A percentile compares a stretch with the other conserved stretches of the same genome.
Evolutionary conservation across 202 grass and related monocot species (phyloP).

Genomic region (Digitaria exilis): DNA sequence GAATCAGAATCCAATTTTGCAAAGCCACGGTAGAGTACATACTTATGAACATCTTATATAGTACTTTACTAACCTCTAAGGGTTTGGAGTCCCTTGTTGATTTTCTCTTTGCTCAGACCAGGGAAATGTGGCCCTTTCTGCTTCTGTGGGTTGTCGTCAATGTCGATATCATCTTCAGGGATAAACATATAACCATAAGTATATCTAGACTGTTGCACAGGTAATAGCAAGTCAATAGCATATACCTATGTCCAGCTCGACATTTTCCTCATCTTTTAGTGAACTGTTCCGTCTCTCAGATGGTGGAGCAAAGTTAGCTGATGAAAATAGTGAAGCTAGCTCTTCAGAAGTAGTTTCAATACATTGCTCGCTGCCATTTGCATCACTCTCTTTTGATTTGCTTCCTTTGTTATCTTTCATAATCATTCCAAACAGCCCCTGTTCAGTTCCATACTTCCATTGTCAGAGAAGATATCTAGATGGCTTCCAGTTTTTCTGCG

Average conservation of each 20-base stretch:
- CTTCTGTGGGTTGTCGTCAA: constrained; percentile 80
- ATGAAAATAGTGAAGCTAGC: constrained; percentile 72
- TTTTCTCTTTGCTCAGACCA: constrained; percentile 76
- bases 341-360: constrained; percentile 57
- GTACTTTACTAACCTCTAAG: constrained; percentile 72
- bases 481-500: constrained; percentile 21
- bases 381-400: constrained; percentile 65
- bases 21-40: constrained; percentile 14
- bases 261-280: constrained; percentile 60
- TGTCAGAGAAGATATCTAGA: constrained; percentile 37
- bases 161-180: constrained; percentile 88
- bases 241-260: constrained; percentile 84
- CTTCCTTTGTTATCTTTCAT: constrained; percentile 87
- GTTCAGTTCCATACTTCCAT: constrained; percentile 31
- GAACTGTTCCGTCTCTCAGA: constrained; percentile 63
- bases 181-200: constrained; percentile 38
- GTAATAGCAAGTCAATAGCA: constrained; percentile 38
- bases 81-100: constrained; percentile 77
- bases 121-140: constrained; percentile 81
- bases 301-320: constrained; percentile 57
- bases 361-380: constrained; percentile 52
- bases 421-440: constrained; percentile 89
- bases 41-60: background rate
- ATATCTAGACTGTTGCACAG: constrained; percentile 1
- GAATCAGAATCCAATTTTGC: constrained; percentile 24